These are phyloP conservation scores for Amauroascus verrucosus DNA, from an alignment of 2,329 filamentous ascomycete genomes.

Conservation along the genomic window DNA sequence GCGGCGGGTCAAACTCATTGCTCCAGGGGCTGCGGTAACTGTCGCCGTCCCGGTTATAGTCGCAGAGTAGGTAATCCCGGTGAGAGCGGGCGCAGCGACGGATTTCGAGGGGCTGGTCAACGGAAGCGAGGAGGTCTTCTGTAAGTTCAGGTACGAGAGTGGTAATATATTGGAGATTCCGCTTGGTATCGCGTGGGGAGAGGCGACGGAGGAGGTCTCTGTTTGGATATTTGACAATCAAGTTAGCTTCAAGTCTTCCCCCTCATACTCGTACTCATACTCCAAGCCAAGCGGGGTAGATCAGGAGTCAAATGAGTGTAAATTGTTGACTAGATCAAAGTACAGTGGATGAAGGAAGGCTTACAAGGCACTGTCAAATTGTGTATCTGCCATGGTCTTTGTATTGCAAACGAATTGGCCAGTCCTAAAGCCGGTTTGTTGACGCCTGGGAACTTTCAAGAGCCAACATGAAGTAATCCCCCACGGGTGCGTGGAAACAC, in stretches of 20 bases:
- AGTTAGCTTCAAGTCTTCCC: background rate
- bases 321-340: constrained; percentile 17
- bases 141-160: constrained; percentile 80
- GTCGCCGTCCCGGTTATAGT: constrained; percentile 98
- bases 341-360: constrained; percentile 21
- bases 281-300: background rate
- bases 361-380: constrained; percentile 45
- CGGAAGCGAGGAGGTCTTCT: constrained; percentile 93
- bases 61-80: constrained; percentile 93
- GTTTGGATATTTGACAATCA: constrained; percentile 18
- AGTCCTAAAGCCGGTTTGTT: background rate
- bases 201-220: constrained; percentile 97
- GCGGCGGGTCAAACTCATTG: constrained; percentile 91
- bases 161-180: constrained; percentile 83
- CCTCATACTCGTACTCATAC: background rate
- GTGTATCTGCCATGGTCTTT: constrained; percentile 35
- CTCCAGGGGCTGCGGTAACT: constrained; percentile 98
- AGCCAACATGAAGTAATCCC: background rate
- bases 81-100: constrained; percentile 78
- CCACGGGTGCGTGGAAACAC: constrained; percentile 16
- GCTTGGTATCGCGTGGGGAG: constrained; percentile 82
- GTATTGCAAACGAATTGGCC: background rate
- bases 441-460: background rate
- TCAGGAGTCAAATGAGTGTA: constrained; percentile 7
- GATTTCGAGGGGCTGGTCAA: constrained; percentile 86